Evolutionary conservation across 495 filamentous ascomycete genomes (phyloP).

Genomic region (Evernia prunastri): DNA sequence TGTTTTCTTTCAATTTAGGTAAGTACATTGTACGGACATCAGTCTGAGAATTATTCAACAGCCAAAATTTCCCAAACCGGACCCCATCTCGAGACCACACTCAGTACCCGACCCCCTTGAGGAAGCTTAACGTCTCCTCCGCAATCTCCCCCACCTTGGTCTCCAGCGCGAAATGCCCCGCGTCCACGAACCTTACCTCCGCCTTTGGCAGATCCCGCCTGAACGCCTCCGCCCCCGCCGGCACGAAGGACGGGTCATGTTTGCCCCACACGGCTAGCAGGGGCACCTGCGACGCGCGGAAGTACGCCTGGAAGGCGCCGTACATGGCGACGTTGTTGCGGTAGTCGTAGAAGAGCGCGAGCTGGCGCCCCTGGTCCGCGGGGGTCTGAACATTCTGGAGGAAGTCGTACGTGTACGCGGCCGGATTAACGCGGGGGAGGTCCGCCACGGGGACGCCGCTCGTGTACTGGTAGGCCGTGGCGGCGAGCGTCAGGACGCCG

Average conservation of each 20-base stretch:
- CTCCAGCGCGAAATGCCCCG: conserved; percentile 59
- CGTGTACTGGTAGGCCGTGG: conserved; percentile 51
- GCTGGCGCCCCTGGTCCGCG: conserved; percentile 50
- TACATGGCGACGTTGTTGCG: conserved; percentile 49
- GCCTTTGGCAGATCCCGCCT: conserved; percentile 47
- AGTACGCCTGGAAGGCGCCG: conserved; percentile 53
- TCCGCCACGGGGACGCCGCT: conserved; percentile 36
- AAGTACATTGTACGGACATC: too few relatives aligned
- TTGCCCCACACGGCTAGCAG: conserved; percentile 58
- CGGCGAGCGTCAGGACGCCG: conserved; percentile 39
- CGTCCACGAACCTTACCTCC: conserved; percentile 49
- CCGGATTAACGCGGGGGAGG: conserved; percentile 40
- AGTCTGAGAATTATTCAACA: too few relatives aligned
- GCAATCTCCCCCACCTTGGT: conserved; percentile 47
- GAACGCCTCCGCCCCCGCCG: conserved; percentile 54
- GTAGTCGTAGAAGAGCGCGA: conserved; percentile 55
- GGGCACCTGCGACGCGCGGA: conserved; percentile 47
- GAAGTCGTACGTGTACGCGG: conserved; percentile 45
- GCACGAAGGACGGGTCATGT: conserved; percentile 52
- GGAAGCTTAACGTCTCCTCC: conserved; percentile 41
- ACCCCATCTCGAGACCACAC: too few relatives aligned
- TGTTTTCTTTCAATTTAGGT: too few relatives aligned
- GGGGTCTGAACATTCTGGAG: conserved; percentile 44
- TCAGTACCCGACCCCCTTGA: conserved; percentile 26
- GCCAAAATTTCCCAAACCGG: too few relatives aligned